Base-by-base conservation (phyloP, 2,329 filamentous ascomycete species). In the Diaporthe sp. region DNA sequence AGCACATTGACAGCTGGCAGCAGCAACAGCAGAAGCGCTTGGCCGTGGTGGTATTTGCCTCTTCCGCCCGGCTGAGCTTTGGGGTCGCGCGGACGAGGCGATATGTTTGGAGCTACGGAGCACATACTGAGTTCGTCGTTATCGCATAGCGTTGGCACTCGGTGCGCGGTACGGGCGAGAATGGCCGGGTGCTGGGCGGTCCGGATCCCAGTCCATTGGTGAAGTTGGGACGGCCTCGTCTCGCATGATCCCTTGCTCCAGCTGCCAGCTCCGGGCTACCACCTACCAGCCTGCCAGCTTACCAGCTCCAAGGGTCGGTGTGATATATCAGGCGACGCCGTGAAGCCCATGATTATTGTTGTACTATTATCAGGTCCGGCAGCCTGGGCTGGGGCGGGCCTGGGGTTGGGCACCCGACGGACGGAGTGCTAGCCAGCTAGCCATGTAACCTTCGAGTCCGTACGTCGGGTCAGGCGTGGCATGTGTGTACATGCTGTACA, bases 91-190 rank as follows among this genome's bases (percentile, higher is more conserved):
- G 49, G 34, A 10, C 22, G 49, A 69, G 49, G 65, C 65, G 49
- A 42, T 22, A 55, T 69, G 46, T 69, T 55, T 69, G 65, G 65
- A 69, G 65, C 65, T 55, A 69, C 65, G 65, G 46, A 55, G 65
- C 65, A 69, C 49, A 69, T 69, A 69, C 65, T 69, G 65, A 37
- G 65, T 68, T 68, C 39, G 65, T 68, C 46, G 65, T 53, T 68
- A 53, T 28, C 65, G 46, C 65, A 68, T 53, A 39, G 44, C 31
- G 22, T 19, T 68, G 46, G 46, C 44, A 39, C 34, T 68, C 46
- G 46, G 31, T 39, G 34, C 46, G 65, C 46, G 7, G 46, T 68
- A 39, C 31, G 22, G 62, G 65, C 31, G 65, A 28, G 34, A 19
- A 39, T 53, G n/a, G 46, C 49, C 65, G 65, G 65, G 49, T 42